Base-by-base conservation (phyloP, 2,329 filamentous ascomycete genomes). In the Ilyonectria mors-panacis region DNA sequence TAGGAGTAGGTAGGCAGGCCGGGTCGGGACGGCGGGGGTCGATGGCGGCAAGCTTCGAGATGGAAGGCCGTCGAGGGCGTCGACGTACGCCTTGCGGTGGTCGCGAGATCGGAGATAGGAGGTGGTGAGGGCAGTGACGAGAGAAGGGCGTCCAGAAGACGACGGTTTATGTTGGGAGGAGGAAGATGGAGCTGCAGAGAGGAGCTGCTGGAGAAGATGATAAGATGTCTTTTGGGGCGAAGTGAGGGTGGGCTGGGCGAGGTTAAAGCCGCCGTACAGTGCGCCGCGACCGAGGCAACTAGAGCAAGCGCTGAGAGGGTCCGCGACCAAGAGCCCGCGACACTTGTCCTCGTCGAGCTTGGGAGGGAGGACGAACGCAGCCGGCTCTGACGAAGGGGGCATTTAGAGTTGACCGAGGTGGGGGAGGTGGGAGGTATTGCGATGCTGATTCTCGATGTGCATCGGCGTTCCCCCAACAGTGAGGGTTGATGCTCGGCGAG, bases 211-310 rank as follows among this genome's bases (percentile, higher is more conserved):
- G 73, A 75, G 67, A 72, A 75, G 67, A 72, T 74, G 72, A 74
- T 75, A 73, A 71, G 72, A 73, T 62, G 73, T 74, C 70, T 67
- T 65, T 74, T 76, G 72, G 74, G 74, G 74, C 74, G 73, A 75
- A 71, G 70, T 68, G 66, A 71, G 66, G 67, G 74, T 74, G 72
- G 72, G 71, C 71, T 73, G 72, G 71, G 72, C 66, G 74, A 72
- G 68, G 67, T 67, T 66, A 67, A 73, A 65, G 70, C 59, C 56
- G 66, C 65, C 59, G 72, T 72, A 76, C 74, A 76, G 74, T 76
- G 74, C 74, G 74, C 71, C 56, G 47, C 48, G 60, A 67, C 66
- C 66, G 45, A 67, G 57, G 51, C 47, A 55, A 55, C 58, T 60
- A 58, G 51, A 47, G 58, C 45, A 42, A 6, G 48, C 48, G 23